Base-by-base conservation (phyloP, 352 stramenopile species). In the Phytophthora aleatoria region DNA sequence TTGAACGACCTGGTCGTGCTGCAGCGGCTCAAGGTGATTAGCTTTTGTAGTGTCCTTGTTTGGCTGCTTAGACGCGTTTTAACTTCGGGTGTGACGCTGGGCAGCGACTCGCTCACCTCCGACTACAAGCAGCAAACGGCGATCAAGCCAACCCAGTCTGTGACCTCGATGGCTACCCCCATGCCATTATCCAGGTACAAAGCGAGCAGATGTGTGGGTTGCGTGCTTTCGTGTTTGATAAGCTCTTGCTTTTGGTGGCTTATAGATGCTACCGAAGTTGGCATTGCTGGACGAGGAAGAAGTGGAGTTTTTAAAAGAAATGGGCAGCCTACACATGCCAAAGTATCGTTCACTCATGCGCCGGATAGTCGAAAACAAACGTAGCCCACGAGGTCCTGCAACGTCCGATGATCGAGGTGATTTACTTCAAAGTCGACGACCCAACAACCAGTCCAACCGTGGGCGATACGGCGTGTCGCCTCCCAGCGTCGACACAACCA, bases 221-320 rank as follows among this genome's bases (percentile, higher is more conserved):
- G 3, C 20, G 20, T 20, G 20, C 20, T 20, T 20, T 33, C 41
- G 3, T 38, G 39, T 27, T 27, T 56, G 38, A 41, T n/a, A 11
- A 42, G 5, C 26, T 50, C 38, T 38, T 36, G 35, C 15, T n/a
- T 41, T 55, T 51, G 3, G 20, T 63, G 15, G 59, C 57, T 24
- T 10, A 3, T 69, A 89, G 79, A 74, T 87, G 61, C 69, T 91
- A 7, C 80, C 79, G 7, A 63, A 47, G 15, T 55, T 92, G 9
- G 59, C 74, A 48, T 57, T 84, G 3, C 67, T 94, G 12, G 85
- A 94, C 20, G 85, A 91, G 55, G 85, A 94, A 79, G 81, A 92
- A 44, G 74, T 82, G 0, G 61, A 69, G 11, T 64, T 94, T 12
- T 59, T 94, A 28, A 75, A 71, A 39, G 77, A 92, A 42, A 70